Base-by-base conservation (phyloP, 257 asterid genomes). In the Agastache rugosa region DNA sequence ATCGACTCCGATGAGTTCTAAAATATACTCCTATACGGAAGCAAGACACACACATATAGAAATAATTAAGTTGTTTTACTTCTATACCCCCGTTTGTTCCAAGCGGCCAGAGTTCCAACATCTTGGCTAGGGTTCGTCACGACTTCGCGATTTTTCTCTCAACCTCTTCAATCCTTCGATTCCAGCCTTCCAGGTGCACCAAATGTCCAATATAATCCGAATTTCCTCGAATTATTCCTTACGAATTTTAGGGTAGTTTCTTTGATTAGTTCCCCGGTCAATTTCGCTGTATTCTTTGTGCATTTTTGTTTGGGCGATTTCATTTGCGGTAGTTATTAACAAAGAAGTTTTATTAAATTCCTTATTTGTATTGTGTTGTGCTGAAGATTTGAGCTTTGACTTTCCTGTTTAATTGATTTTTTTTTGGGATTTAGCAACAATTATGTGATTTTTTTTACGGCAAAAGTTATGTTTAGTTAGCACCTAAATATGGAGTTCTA, bases 161-260 rank as follows among this genome's bases (percentile, higher is more conserved):
- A 0, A n/a, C 34, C 75, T 61, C 79, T 63, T 71, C 67, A 56
- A 65, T 68, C 31, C 81, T 44, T 66, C 72, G 29, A 73, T 67
- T 74, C 53, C 23, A 68, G 81, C 85, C 72, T 67, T 74, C 53
- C 23, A 68, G 81, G 87, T 75, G 67, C 22, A 76, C 34, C 48
- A 4, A 23, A 11, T 48, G 23, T 45, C 47, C 19, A 8, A 35
- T 0, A 8, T n/a, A 4, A 27, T 44, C 54, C 8, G 0, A 5
- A 44, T 74, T 51, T 23, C 56, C 11, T 66, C 58, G 34, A 71
- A 23, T 53, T 23, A n/a, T 27, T 59, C 31, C 25, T 27, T 41
- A 41, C 67, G 69, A 50, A 54, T 27, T n/a, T 25, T 2, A 45
- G 17, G 25, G 9, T 17, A 53, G 48, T 59, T 74, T 45, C n/a